Conservation (phyloP, 2,329 filamentous ascomycete species). For the Macrophomina tecta region DNA sequence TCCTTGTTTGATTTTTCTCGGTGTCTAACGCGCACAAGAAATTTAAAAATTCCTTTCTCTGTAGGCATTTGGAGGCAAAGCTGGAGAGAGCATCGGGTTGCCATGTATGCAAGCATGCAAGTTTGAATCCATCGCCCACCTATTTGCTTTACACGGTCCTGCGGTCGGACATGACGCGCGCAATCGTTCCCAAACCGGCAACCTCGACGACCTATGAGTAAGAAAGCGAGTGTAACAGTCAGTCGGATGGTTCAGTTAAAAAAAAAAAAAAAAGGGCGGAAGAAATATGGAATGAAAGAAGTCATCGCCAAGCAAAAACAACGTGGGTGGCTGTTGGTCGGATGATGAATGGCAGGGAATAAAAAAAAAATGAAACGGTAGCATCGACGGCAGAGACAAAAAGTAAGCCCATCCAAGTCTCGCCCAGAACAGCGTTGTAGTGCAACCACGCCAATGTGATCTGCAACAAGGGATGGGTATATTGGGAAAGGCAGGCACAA, state of each 20-base stretch:
- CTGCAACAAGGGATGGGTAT: conserved; percentile 21
- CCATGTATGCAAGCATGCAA: too few relatives aligned
- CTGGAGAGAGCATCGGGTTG: too few relatives aligned
- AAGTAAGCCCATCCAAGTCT: neutral
- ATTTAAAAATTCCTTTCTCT: neutral
- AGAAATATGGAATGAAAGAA: conserved; percentile 23
- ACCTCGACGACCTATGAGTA: conserved; percentile 76
- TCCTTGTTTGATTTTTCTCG: neutral
- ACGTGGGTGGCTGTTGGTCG: conserved; percentile 2
- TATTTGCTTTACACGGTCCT: conserved; percentile 71
- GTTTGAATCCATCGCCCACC: too few relatives aligned
- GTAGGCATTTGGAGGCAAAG: neutral
- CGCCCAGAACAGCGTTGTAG: conserved; percentile 16
- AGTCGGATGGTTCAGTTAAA: neutral
- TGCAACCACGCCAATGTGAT: conserved; percentile 23
- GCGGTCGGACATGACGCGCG: conserved; percentile 94
- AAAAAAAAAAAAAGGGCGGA: neutral
- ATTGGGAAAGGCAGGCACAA: conserved; percentile 11
- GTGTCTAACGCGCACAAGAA: neutral
- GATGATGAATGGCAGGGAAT: neutral
- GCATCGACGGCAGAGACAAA: neutral
- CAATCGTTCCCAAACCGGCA: conserved; percentile 85
- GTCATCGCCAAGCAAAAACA: neutral
- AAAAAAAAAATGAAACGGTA: neutral
- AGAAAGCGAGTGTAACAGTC: neutral